Base-by-base conservation (phyloP, 2,329 filamentous ascomycete species). In the Neocatenulostroma microsporum region DNA sequence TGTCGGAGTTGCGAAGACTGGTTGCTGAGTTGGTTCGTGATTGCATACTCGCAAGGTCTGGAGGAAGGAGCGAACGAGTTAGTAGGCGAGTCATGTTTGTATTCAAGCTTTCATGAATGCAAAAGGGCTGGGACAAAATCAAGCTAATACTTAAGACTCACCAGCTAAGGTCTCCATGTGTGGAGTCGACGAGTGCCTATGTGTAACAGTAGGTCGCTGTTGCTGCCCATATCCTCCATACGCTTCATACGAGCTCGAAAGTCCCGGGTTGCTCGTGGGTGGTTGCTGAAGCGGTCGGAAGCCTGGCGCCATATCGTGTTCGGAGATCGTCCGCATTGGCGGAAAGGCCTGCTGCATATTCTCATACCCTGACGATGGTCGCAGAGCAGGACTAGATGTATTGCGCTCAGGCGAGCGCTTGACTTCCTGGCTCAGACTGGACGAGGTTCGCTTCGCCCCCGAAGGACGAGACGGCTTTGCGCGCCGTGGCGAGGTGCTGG, bases 141-240 rank as follows among this genome's bases (percentile, higher is more conserved):
- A 20, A 37, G 21, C 13, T n/a, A 18, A 26, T 21, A 21, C 21
- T 15, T 30, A 19, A 15, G 17, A 55, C 54, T 47, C 50, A 68
- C 65, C 66, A 50, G 67, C 64, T 38, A 69, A 49, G 39, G 64
- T 62, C 38, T 70, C 67, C 63, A 70, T 68, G 30, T 64, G 60
- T 20, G 64, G 61, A 12, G 62, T 69, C 17, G 66, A 69, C 1
- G 60, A 55, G 26, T 62, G 60, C 6, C 64, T 57, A 42, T 60
- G 60, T 23, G 50, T 43, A 26, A 53, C 47, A 21, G 39, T 30
- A 9, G 54, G 51, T 26, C 48, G 45, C 32, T 50, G 37, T 14
- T 34, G 26, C 13, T 42, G 39, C 19, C 34, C 26, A 40, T 47
- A 34, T 26, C n/a, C n/a, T n/a, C n/a, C n/a, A n/a, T n/a, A n/a